Evolutionary conservation across 2,329 filamentous ascomycete species (phyloP).

Genomic region (Clonostachys chloroleuca): DNA sequence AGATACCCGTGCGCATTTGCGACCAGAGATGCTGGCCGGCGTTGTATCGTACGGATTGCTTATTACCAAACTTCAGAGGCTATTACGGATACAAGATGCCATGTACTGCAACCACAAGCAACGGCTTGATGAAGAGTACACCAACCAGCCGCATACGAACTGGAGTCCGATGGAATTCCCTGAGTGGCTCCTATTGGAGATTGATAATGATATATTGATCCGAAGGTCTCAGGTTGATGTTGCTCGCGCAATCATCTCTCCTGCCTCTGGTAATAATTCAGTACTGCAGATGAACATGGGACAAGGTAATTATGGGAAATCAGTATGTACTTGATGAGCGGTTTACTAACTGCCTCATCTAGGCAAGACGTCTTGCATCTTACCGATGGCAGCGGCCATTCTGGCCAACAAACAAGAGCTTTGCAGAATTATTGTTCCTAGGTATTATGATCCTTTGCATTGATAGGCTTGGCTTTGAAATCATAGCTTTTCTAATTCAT

Average conservation of each 20-base stretch:
- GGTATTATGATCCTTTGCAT: constrained; percentile 25
- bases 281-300: constrained; percentile 68
- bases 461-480: too few relatives aligned
- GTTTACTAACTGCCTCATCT: constrained; percentile 15
- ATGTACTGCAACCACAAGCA: constrained; percentile 24
- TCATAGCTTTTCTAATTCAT: too few relatives aligned
- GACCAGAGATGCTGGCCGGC: constrained; percentile 24
- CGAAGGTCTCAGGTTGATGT: constrained; percentile 55
- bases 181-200: constrained; percentile 60
- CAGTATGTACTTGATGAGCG: too few relatives aligned
- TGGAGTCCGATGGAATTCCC: constrained; percentile 49
- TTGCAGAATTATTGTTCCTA: constrained; percentile 55
- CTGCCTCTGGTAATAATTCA: constrained; percentile 31
- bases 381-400: constrained; percentile 54
- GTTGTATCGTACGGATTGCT: constrained; percentile 37
- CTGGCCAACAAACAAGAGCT: constrained; percentile 46
- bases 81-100: constrained; percentile 32
- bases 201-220: constrained; percentile 59
- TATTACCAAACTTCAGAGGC: constrained; percentile 37
- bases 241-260: constrained; percentile 47
- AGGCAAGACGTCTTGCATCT: constrained; percentile 66
- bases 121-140: constrained; percentile 36
- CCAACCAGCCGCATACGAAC: constrained; percentile 47
- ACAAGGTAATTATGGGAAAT: constrained; percentile 30
- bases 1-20: constrained; percentile 14